Percentiles rank a stretch among this genome's conserved stretches.
Evolutionary conservation across 2,329 filamentous ascomycete species (phyloP).

Genomic region (Ophiostoma triangulosporum): DNA sequence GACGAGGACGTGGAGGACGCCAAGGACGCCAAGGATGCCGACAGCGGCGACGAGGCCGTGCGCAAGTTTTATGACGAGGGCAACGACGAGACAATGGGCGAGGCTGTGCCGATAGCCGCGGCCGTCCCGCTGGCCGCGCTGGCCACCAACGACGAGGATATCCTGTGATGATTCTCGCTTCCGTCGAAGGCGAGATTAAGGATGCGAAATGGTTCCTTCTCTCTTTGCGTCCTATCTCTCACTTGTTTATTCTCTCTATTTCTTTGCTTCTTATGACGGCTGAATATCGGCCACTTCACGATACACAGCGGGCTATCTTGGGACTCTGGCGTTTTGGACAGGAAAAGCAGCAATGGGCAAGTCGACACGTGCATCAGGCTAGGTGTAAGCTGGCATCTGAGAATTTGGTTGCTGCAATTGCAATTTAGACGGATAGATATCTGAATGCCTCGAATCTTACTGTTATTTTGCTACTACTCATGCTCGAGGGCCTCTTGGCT

Average conservation of each 20-base stretch:
- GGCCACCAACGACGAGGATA: slow-evolving; percentile 14
- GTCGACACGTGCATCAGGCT: background rate
- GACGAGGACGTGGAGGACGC: background rate
- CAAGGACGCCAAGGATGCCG: slow-evolving; percentile 1
- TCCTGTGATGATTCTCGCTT: slow-evolving; percentile 8
- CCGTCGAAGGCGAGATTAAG: too few species aligned
- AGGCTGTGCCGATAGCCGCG: background rate
- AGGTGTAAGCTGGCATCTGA: background rate
- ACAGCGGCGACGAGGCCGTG: slow-evolving; percentile 15
- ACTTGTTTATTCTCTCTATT: background rate
- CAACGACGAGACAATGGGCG: slow-evolving; percentile 12
- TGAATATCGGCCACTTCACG: background rate
- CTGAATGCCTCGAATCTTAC: too few species aligned
- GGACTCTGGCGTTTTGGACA: slow-evolving; percentile 1
- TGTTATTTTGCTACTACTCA: too few species aligned
- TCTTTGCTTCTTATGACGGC: slow-evolving; percentile 1
- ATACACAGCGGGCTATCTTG: background rate
- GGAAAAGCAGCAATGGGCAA: slow-evolving; percentile 1
- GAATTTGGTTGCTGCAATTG: background rate
- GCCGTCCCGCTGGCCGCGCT: slow-evolving; percentile 4
- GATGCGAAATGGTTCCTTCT: too few species aligned
- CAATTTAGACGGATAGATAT: background rate
- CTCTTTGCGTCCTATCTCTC: background rate
- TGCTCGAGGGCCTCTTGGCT: background rate
- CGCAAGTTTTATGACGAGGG: slow-evolving; percentile 11